Conservation (phyloP, 139 green algal species). For the Coelastrella sp. region DNA sequence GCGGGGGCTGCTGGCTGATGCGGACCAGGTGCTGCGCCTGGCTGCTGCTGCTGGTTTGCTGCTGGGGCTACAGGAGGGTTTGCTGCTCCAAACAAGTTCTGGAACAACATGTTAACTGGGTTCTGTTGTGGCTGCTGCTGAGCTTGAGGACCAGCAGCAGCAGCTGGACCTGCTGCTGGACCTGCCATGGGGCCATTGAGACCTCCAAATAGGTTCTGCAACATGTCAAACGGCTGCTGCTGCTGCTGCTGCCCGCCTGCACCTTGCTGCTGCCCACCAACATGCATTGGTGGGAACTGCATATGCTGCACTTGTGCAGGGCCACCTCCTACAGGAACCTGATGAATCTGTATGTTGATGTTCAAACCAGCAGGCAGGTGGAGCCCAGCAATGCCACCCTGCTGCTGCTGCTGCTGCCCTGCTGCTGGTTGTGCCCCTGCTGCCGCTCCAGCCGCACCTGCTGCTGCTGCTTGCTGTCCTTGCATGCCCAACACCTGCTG, state of each 20-base stretch:
- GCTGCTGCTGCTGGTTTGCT: slow-evolving; percentile 14
- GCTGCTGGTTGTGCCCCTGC: neutral
- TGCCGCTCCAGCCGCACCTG: slow-evolving; percentile 17
- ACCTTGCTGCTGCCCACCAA: neutral
- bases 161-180: slow-evolving; percentile 1
- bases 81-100: neutral
- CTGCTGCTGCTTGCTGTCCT: neutral
- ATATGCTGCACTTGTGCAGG: neutral
- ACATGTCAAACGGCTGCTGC: neutral
- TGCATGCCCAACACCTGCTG: neutral
- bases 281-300: neutral
- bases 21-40: neutral
- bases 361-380: neutral
- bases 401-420: slow-evolving; percentile 11
- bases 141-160: neutral
- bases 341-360: slow-evolving; percentile 35
- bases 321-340: neutral
- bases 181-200: neutral
- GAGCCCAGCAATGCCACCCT: neutral
- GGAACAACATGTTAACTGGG: neutral
- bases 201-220: neutral
- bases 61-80: neutral
- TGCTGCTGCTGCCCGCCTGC: neutral
- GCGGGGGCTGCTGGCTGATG: neutral
- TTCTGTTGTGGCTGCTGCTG: slow-evolving; percentile 1